Evolutionary conservation across 108 stramenopile genomes (phyloP).

Genomic region (Nannochloropsis gaditana): DNA sequence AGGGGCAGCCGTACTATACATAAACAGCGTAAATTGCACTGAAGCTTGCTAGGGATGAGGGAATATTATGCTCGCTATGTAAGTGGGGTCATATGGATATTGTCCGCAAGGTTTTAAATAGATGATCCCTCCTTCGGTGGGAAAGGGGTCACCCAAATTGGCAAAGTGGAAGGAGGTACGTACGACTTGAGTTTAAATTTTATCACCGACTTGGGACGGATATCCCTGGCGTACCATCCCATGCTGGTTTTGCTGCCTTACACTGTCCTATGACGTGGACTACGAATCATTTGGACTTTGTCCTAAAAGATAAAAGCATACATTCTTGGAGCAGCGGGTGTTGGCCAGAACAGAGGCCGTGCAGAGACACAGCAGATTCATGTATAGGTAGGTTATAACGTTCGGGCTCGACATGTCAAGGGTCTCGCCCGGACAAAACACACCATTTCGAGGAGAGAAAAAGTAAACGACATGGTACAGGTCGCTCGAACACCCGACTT

Average conservation of each 20-base stretch:
- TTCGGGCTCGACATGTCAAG: background rate
- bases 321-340: background rate
- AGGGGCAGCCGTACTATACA: too few species aligned
- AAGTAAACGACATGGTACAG: background rate
- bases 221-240: background rate
- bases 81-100: too few species aligned
- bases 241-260: background rate
- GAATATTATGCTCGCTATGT: too few species aligned
- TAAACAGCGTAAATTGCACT: too few species aligned
- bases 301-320: background rate
- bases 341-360: background rate
- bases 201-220: background rate
- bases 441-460: background rate
- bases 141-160: background rate
- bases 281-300: background rate
- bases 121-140: background rate
- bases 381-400: background rate
- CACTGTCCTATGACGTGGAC: background rate
- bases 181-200: background rate
- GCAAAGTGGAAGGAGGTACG: background rate
- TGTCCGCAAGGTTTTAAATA: background rate
- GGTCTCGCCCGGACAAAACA: background rate
- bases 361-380: background rate
- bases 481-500: too few species aligned
- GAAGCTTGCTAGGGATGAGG: too few species aligned